Evolutionary conservation across 129 eudicot species (phyloP).

Genomic region (Flaveria trinervia): DNA sequence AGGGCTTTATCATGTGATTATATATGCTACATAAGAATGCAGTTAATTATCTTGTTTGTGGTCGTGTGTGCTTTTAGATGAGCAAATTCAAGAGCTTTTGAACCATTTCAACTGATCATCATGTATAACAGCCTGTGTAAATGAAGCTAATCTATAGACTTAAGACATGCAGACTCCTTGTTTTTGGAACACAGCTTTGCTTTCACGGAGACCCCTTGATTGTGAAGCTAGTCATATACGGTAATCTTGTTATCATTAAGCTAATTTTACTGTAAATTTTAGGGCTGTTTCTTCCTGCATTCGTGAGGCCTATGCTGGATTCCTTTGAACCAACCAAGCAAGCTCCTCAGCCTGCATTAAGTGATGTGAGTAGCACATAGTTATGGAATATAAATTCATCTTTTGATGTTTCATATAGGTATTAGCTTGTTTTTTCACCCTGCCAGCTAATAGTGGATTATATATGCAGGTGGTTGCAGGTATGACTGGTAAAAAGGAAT

Average conservation of each 20-base stretch:
- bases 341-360: slow-evolving; percentile 74
- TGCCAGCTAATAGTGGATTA: neutral
- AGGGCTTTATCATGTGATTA: neutral
- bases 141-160: slow-evolving; percentile 11
- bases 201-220: no score
- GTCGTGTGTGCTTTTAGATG: neutral
- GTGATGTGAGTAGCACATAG: slow-evolving; percentile 55
- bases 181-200: neutral
- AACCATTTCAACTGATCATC: neutral
- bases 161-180: neutral
- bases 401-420: neutral
- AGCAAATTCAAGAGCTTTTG: slow-evolving; percentile 6
- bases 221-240: no score
- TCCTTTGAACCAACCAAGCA: slow-evolving; percentile 72
- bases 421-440: slow-evolving; percentile 13
- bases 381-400: neutral
- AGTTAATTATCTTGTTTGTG: neutral
- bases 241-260: neutral
- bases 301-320: slow-evolving; percentile 90
- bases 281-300: slow-evolving; percentile 97
- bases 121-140: neutral
- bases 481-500: slow-evolving; percentile 67
- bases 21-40: neutral
- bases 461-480: slow-evolving; percentile 61
- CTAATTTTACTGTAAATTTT: slow-evolving; percentile 25